Evolutionary conservation across 768 basidiomycete species (phyloP).

Genomic region (Naematelia aurantialba): DNA sequence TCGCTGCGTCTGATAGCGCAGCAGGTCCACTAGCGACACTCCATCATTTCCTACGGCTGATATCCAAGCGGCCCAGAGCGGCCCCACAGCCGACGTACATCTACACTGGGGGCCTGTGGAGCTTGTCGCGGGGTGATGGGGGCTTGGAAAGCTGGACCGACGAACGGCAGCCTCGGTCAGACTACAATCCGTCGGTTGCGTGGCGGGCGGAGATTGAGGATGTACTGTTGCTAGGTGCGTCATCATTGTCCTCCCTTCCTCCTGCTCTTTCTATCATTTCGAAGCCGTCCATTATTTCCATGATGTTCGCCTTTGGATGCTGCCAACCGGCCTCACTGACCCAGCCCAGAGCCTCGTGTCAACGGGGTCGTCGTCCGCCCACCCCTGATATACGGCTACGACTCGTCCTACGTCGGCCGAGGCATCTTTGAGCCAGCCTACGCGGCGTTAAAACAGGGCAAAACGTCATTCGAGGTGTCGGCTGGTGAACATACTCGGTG

Average conservation of each 20-base stretch:
- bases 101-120: slow-evolving; percentile 56
- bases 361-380: slow-evolving; percentile 57
- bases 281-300: no score
- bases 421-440: slow-evolving; percentile 49
- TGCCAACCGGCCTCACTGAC: no score
- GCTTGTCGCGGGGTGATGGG: slow-evolving; percentile 50
- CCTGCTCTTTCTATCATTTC: background rate
- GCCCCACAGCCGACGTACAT: slow-evolving; percentile 54
- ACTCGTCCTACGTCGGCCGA: slow-evolving; percentile 50
- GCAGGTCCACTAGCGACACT: background rate
- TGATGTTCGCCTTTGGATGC: no score
- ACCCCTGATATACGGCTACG: slow-evolving; percentile 54
- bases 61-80: slow-evolving; percentile 24
- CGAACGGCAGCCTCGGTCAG: slow-evolving; percentile 24
- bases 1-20: background rate
- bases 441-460: slow-evolving; percentile 42
- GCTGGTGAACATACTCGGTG: slow-evolving; percentile 46
- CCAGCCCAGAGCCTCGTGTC: slow-evolving; percentile 39
- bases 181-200: background rate
- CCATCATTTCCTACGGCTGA: slow-evolving; percentile 7
- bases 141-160: slow-evolving; percentile 38
- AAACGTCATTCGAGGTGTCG: slow-evolving; percentile 49
- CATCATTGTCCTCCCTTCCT: no score
- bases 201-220: slow-evolving; percentile 6
- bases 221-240: slow-evolving; percentile 2